These are phyloP conservation scores for Larix kaempferi DNA, from an alignment of 75 land plant species.

Conservation along the genomic window DNA sequence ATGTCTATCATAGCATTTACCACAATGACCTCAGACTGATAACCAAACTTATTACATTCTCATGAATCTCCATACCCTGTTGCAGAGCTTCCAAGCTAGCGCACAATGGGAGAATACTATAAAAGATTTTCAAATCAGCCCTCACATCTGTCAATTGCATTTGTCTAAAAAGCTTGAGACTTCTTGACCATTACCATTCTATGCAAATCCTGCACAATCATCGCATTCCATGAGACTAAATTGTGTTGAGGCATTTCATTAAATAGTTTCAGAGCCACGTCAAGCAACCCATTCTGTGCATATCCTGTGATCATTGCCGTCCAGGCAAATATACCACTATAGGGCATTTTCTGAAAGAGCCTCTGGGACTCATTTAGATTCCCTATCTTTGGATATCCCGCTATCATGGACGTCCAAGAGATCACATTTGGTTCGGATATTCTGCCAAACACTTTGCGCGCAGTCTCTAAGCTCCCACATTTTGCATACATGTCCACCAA, in stretches of 20 bases:
- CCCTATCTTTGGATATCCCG: slow-evolving; percentile 5
- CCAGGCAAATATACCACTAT: slow-evolving; percentile 4
- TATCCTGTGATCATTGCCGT: slow-evolving; percentile 7
- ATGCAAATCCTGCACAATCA: slow-evolving; percentile 29
- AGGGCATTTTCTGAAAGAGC: slow-evolving; percentile 2
- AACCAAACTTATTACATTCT: not conserved
- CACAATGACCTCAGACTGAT: slow-evolving; percentile 6
- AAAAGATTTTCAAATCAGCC: slow-evolving; percentile 11
- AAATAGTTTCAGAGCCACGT: slow-evolving; percentile 1
- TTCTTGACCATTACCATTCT: slow-evolving; percentile 16
- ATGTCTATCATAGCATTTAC: slow-evolving; percentile 29
- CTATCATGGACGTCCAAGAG: slow-evolving; percentile 23
- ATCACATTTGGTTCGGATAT: slow-evolving; percentile 16
- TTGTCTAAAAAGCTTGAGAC: slow-evolving; percentile 14
- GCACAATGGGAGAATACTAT: not conserved
- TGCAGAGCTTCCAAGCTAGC: not conserved
- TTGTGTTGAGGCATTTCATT: slow-evolving; percentile 12
- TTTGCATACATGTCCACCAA: slow-evolving; percentile 39
- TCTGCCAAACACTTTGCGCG: slow-evolving; percentile 11
- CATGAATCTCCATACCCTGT: slow-evolving; percentile 9
- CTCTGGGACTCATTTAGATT: not conserved
- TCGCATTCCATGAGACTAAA: slow-evolving; percentile 20
- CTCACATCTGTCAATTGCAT: slow-evolving; percentile 19
- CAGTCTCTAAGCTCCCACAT: slow-evolving; percentile 24
- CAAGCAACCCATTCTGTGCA: slow-evolving; percentile 9